Percentiles rank a stretch among this genome's conserved stretches.
Evolutionary conservation across 1,284 basidiomycete genomes (phyloP).

Genomic region (Amylostereum areolatum): DNA sequence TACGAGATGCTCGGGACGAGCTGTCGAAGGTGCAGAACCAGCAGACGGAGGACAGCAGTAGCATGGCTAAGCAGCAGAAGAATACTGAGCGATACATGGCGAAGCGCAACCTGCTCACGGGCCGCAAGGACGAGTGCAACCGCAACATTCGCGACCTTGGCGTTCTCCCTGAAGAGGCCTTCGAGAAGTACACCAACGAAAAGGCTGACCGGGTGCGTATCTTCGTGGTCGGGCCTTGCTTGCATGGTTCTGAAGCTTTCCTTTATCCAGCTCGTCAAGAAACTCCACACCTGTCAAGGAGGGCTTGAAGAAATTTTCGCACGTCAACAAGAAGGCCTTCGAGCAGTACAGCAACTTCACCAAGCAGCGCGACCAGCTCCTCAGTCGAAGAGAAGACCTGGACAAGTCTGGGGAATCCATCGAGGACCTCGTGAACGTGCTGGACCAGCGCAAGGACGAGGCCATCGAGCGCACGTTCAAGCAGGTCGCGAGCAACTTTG

Average conservation of each 20-base stretch:
- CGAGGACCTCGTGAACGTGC: slow-evolving; percentile 88
- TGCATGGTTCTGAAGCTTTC: background rate
- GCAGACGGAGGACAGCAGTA: slow-evolving; percentile 81
- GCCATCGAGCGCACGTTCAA: slow-evolving; percentile 98
- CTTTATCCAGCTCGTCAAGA: slow-evolving; percentile 72
- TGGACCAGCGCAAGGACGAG: slow-evolving; percentile 97
- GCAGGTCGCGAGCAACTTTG: slow-evolving; percentile 95
- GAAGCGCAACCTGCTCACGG: slow-evolving; percentile 81
- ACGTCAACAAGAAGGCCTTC: slow-evolving; percentile 99
- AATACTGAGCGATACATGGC: slow-evolving; percentile 90
- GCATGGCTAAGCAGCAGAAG: slow-evolving; percentile 88
- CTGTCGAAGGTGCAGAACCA: slow-evolving; percentile 78
- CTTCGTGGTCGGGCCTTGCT: background rate
- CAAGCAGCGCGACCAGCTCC: slow-evolving; percentile 90
- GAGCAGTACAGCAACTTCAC: slow-evolving; percentile 99
- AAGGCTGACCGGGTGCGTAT: slow-evolving; percentile 72
- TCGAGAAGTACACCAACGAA: slow-evolving; percentile 86
- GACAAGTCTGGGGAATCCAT: slow-evolving; percentile 88
- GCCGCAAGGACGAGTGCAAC: slow-evolving; percentile 89
- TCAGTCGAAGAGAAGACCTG: slow-evolving; percentile 83
- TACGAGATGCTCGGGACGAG: slow-evolving; percentile 59
- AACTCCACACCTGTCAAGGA: slow-evolving; percentile 89
- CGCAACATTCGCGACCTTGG: slow-evolving; percentile 94
- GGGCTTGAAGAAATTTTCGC: slow-evolving; percentile 90
- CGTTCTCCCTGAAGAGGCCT: slow-evolving; percentile 95